Base-by-base conservation (phyloP, 148 eudicot genomes). In the Bassia scoparia region DNA sequence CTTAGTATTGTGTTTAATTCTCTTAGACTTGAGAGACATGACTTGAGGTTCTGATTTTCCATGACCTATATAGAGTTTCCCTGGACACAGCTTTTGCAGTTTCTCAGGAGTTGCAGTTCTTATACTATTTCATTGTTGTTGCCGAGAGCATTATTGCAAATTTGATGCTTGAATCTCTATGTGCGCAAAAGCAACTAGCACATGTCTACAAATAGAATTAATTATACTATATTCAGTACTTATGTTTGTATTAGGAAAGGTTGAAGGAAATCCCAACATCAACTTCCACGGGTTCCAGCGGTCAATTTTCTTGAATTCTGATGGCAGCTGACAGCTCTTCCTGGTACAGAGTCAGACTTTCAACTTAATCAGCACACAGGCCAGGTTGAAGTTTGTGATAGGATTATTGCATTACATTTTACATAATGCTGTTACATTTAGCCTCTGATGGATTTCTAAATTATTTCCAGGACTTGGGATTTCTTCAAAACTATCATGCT, bases 181-280 rank as follows among this genome's bases (percentile, higher is more conserved):
- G 44, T 48, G 44, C 38, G 23, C 17, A 53, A 55, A 61, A 68
- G 27, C 24, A 43, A 66, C 50, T 21, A 37, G 43, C 37, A 55
- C 50, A 13, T 43, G 63, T 67, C 27, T 24, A 50, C 35, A 12
- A 23, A 65, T 35, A 26, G 26, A 20, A 8, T 49, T 52, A 18
- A 46, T 52, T 52, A 7, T 73, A 12, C 54, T 78, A 72, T 54
- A 0, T 37, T 17, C 18, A 7, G 4, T 29, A 61, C 23, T 59
- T 56, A 9, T 59, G 13, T 68, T 0, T 65, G 14, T 44, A 71
- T 64, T 74, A 87, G 98, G 98, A 89, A 74, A 88, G 89, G 83
- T 79, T 91, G 77, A 83, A 80, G 72, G 98, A 91, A 86, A 91
- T 95, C 78, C 98, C 97, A 48, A 82, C 88, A 31, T 50, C 92